Evolutionary conservation across 139 green algal species (phyloP).

Genomic region (Zygnema circumcarinatum): DNA sequence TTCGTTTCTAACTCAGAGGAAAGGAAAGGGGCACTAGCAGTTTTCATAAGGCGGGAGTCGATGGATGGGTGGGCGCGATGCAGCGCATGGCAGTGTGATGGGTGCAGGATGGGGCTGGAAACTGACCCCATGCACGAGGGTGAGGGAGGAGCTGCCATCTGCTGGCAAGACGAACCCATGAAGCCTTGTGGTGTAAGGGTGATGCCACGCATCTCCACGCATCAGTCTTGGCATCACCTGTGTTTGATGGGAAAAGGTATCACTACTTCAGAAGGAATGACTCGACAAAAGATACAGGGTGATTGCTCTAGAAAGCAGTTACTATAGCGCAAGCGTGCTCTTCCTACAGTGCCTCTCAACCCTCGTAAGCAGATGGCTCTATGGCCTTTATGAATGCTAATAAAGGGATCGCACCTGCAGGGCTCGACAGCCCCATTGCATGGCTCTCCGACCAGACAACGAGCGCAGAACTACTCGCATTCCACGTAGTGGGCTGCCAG

Average conservation of each 20-base stretch:
- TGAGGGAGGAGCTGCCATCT: slow-evolving; percentile 9
- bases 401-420: too few relatives aligned
- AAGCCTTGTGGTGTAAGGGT: slow-evolving; percentile 38
- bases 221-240: slow-evolving; percentile 40
- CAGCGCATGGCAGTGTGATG: not conserved
- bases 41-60: not conserved
- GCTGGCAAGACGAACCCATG: slow-evolving; percentile 32
- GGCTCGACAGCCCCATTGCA: slow-evolving; percentile 28
- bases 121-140: slow-evolving; percentile 43
- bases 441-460: slow-evolving; percentile 18
- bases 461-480: slow-evolving; percentile 32
- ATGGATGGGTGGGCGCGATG: not conserved
- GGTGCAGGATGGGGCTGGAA: too few relatives aligned
- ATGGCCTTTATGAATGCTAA: too few relatives aligned
- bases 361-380: too few relatives aligned
- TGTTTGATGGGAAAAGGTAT: too few relatives aligned
- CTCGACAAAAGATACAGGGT: slow-evolving; percentile 7
- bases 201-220: slow-evolving; percentile 10
- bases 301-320: too few relatives aligned
- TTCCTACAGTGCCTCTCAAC: too few relatives aligned
- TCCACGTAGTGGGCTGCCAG: slow-evolving; percentile 22
- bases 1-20: not conserved
- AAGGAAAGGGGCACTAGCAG: not conserved
- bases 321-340: too few relatives aligned
- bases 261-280: too few relatives aligned